These are phyloP conservation scores for Albatrellus ellisii DNA, from an alignment of 768 basidiomycete species.

Conservation along the genomic window DNA sequence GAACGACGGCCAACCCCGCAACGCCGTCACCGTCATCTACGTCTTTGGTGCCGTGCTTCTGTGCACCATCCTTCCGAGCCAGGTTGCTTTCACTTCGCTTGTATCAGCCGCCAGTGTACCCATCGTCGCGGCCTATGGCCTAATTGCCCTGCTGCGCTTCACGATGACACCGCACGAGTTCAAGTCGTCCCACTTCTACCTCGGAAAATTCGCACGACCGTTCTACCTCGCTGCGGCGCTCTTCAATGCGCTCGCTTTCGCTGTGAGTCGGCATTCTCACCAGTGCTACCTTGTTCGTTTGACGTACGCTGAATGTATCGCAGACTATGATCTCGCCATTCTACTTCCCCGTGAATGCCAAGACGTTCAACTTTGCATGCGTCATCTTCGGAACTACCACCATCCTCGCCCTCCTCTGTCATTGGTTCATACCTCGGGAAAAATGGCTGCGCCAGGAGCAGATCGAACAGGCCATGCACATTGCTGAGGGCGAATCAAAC, in stretches of 20 bases:
- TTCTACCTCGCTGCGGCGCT: conserved; percentile 56
- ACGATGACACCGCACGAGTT: conserved; percentile 71
- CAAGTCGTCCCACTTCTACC: conserved; percentile 55
- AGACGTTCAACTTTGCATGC: conserved; percentile 73
- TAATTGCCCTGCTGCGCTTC: conserved; percentile 66
- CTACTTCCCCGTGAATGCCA: conserved; percentile 65
- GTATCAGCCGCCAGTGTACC: conserved; percentile 80
- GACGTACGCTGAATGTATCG: conserved; percentile 5
- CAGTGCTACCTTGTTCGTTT: conserved; percentile 1
- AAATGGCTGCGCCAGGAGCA: conserved; percentile 67
- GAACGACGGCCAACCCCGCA: conserved; percentile 55
- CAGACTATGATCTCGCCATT: conserved; percentile 82
- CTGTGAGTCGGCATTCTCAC: conserved; percentile 32
- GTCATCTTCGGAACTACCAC: conserved; percentile 78
- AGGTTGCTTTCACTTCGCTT: conserved; percentile 86
- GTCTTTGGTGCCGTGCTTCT: conserved; percentile 61
- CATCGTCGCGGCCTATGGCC: conserved; percentile 78
- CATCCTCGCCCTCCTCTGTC: conserved; percentile 61
- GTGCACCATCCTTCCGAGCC: conserved; percentile 83
- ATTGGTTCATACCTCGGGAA: conserved; percentile 69
- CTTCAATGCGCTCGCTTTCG: conserved; percentile 66
- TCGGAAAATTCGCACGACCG: conserved; percentile 50
- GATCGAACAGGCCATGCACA: conserved; percentile 37
- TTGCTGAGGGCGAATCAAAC: no score
- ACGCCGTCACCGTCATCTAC: conserved; percentile 82